A percentile compares a stretch with the other conserved stretches of the same genome.
Conservation (phyloP, 73 alveolate genomes). For the Symbiodinium natans region DNA sequence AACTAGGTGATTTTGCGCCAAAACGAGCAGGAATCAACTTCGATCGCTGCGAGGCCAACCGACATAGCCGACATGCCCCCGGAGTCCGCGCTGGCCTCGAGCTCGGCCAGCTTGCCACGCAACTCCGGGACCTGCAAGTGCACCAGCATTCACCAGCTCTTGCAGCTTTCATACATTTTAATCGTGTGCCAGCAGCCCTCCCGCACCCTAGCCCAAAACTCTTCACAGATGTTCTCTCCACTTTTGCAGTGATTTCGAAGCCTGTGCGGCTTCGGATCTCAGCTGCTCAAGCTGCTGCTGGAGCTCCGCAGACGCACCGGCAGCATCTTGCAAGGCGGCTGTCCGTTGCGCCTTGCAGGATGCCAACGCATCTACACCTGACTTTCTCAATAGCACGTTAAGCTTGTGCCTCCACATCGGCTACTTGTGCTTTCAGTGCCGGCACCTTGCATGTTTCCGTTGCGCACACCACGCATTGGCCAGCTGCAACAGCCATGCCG, state of each 20-base stretch:
- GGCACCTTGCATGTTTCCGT: background rate
- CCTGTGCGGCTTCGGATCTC: constrained; percentile 15
- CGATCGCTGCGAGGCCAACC: too few relatives aligned
- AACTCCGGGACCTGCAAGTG: background rate
- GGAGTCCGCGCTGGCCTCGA: background rate
- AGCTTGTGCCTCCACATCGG: constrained; percentile 20
- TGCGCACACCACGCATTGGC: background rate
- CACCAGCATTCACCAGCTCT: too few relatives aligned
- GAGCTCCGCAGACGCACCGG: constrained; percentile 19
- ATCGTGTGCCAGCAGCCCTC: too few relatives aligned
- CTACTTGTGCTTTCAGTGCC: background rate
- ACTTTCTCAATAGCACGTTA: background rate
- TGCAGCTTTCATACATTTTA: too few relatives aligned
- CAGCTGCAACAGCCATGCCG: background rate
- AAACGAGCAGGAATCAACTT: too few relatives aligned
- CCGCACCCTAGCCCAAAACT: too few relatives aligned
- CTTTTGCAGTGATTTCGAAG: too few relatives aligned
- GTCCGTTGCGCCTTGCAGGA: background rate
- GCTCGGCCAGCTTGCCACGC: background rate
- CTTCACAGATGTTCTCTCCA: too few relatives aligned
- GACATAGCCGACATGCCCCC: too few relatives aligned
- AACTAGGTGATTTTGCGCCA: too few relatives aligned
- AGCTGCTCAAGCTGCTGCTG: constrained; percentile 24
- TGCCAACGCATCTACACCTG: background rate
- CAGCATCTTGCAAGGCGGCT: background rate